These are phyloP conservation scores for Allium cepa DNA, from an alignment of 106 monocot species.

Conservation along the genomic window DNA sequence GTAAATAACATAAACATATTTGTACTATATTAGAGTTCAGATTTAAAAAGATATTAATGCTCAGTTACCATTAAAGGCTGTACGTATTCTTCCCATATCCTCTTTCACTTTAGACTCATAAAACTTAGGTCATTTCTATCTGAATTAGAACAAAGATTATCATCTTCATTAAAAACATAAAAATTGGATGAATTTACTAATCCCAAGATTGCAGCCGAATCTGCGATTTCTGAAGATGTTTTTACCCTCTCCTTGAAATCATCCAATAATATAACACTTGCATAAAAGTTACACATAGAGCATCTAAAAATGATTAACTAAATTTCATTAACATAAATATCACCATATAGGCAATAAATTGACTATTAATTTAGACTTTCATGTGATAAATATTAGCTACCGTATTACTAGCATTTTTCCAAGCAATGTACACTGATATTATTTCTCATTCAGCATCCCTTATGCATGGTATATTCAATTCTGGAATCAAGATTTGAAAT, in stretches of 20 bases:
- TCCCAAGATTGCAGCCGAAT: conserved; percentile 7
- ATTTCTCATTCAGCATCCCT: too few relatives aligned
- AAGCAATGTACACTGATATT: too few relatives aligned
- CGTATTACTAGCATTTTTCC: too few relatives aligned
- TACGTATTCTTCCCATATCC: conserved; percentile 20
- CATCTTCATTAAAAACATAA: not conserved
- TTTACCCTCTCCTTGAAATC: conserved; percentile 12
- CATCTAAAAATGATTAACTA: not conserved
- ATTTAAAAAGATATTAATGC: not conserved
- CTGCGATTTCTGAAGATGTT: not conserved
- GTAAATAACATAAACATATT: too few relatives aligned
- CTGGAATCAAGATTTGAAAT: too few relatives aligned
- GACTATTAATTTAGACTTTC: not conserved
- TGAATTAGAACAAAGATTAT: not conserved
- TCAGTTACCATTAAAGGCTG: not conserved
- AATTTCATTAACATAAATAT: not conserved
- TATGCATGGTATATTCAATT: too few relatives aligned
- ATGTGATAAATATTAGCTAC: not conserved
- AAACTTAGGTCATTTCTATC: not conserved
- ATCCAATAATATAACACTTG: conserved; percentile 19
- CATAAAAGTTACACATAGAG: not conserved
- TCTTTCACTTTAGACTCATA: conserved; percentile 10
- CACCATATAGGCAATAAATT: not conserved
- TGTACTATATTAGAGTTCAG: too few relatives aligned
- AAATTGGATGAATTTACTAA: conserved; percentile 4